A percentile compares a stretch with the other conserved stretches of the same genome.
Conservation (phyloP, 371 early-diverging fungal genomes). For the Mortierella sp. region DNA sequence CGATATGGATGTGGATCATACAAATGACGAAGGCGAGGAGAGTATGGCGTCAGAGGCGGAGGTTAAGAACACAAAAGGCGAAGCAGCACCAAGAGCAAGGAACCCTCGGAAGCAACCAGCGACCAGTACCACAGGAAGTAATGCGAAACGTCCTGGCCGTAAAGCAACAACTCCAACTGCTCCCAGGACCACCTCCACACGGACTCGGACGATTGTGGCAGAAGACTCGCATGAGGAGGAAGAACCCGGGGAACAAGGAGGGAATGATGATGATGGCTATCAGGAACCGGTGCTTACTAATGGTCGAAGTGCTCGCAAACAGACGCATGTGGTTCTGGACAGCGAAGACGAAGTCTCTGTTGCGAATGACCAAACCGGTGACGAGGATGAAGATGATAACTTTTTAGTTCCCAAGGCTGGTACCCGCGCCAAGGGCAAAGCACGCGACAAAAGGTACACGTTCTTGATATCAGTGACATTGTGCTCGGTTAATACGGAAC, state of each 20-base stretch:
- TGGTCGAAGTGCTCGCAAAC: neutral
- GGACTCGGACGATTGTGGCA: slow-evolving; percentile 8
- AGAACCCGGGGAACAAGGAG: neutral
- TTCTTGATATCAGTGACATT: too few relatives aligned
- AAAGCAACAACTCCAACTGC: neutral
- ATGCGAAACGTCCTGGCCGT: neutral
- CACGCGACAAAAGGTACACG: slow-evolving; percentile 35
- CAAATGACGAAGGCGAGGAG: neutral
- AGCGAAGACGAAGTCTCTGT: slow-evolving; percentile 25
- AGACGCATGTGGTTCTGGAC: slow-evolving; percentile 30
- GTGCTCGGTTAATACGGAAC: neutral
- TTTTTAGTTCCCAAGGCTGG: slow-evolving; percentile 32
- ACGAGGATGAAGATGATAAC: slow-evolving; percentile 19
- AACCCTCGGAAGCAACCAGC: neutral
- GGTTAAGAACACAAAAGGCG: slow-evolving; percentile 7
- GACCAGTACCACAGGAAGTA: neutral
- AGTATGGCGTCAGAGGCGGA: neutral
- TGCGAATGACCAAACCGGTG: neutral
- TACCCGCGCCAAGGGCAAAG: slow-evolving; percentile 36
- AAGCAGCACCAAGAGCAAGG: neutral
- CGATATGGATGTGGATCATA: slow-evolving; percentile 22
- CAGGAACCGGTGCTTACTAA: neutral
- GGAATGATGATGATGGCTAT: neutral
- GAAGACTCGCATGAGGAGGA: slow-evolving; percentile 39
- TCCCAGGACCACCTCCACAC: neutral